A percentile compares a stretch with the other conserved stretches of the same genome.
Evolutionary conservation across 2,329 filamentous ascomycete species (phyloP).

Genomic region (Aspergillus chevalieri): DNA sequence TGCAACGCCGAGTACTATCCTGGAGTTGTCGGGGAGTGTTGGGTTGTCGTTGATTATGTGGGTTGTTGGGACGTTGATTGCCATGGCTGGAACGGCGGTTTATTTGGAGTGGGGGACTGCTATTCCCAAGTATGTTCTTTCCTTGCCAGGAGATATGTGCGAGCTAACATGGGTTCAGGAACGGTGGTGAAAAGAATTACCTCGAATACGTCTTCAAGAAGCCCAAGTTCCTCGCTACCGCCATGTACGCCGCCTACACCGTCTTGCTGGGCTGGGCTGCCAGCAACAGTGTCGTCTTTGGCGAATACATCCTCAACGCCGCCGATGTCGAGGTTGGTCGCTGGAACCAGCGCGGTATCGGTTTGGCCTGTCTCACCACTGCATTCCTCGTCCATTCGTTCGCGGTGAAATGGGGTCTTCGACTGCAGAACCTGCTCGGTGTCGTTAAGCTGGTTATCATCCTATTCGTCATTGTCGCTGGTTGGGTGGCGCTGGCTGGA

Average conservation of each 20-base stretch:
- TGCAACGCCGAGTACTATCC: conserved; percentile 43
- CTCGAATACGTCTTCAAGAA: conserved; percentile 49
- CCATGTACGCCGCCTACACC: conserved; percentile 49
- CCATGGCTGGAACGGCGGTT: conserved; percentile 38
- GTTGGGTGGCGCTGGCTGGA: conserved; percentile 35
- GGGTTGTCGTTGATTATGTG: conserved; percentile 46
- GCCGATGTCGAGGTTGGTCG: conserved; percentile 35
- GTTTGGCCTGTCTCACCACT: conserved; percentile 42
- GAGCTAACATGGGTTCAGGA: conserved; percentile 22
- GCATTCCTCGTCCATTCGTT: conserved; percentile 45
- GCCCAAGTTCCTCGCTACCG: conserved; percentile 49
- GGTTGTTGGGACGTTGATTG: conserved; percentile 44
- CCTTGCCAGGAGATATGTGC: neutral
- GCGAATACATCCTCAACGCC: conserved; percentile 48
- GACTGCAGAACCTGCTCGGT: conserved; percentile 46
- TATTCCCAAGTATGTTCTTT: conserved; percentile 35
- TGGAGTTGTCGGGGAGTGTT: conserved; percentile 41
- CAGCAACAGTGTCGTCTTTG: conserved; percentile 49
- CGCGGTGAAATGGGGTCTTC: conserved; percentile 44
- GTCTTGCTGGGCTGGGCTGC: conserved; percentile 48
- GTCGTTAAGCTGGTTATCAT: conserved; percentile 47
- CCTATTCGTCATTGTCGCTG: conserved; percentile 41
- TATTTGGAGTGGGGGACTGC: conserved; percentile 49
- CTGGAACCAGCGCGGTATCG: conserved; percentile 48
- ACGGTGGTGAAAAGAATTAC: conserved; percentile 51